Percentiles rank a stretch among this genome's conserved stretches.
Evolutionary conservation across 495 filamentous ascomycete species (phyloP).

Genomic region (Penicillium samsonianum): DNA sequence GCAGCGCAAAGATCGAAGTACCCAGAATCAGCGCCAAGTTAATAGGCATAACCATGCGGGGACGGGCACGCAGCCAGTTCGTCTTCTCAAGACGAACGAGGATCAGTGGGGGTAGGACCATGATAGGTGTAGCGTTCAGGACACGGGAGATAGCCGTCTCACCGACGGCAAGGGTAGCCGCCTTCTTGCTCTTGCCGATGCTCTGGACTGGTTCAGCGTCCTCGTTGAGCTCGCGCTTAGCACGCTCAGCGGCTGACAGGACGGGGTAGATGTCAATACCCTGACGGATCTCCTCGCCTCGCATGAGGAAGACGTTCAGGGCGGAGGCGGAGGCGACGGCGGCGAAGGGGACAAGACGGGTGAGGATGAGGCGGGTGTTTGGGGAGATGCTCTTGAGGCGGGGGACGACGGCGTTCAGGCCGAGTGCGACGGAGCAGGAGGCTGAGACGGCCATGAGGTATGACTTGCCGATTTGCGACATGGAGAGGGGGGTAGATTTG

Average conservation of each 20-base stretch:
- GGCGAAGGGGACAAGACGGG: conserved; percentile 88
- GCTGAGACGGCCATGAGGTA: conserved; percentile 91
- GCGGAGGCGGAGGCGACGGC: conserved; percentile 88
- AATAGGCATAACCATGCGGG: conserved; percentile 70
- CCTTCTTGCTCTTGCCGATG: conserved; percentile 82
- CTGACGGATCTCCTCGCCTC: conserved; percentile 86
- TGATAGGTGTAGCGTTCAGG: conserved; percentile 91
- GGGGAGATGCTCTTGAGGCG: conserved; percentile 77
- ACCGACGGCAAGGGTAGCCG: conserved; percentile 82
- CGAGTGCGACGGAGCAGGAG: conserved; percentile 88
- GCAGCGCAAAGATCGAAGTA: conserved; percentile 80
- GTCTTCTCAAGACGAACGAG: conserved; percentile 79
- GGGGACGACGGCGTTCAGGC: conserved; percentile 86
- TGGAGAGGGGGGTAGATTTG: conserved; percentile 85
- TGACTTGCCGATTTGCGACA: conserved; percentile 77
- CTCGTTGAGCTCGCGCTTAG: conserved; percentile 55
- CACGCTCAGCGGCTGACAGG: conserved; percentile 42
- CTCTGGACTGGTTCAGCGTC: conserved; percentile 54
- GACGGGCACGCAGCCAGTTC: conserved; percentile 70
- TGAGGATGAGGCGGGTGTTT: conserved; percentile 68
- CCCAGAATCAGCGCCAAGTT: conserved; percentile 81
- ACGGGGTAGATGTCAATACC: conserved; percentile 95
- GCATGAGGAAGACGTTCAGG: conserved; percentile 96
- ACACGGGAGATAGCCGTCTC: conserved; percentile 90
- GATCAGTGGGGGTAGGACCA: conserved; percentile 87